These are phyloP conservation scores for Cicer judaicum DNA, from an alignment of 306 rosid species.

Conservation along the genomic window DNA sequence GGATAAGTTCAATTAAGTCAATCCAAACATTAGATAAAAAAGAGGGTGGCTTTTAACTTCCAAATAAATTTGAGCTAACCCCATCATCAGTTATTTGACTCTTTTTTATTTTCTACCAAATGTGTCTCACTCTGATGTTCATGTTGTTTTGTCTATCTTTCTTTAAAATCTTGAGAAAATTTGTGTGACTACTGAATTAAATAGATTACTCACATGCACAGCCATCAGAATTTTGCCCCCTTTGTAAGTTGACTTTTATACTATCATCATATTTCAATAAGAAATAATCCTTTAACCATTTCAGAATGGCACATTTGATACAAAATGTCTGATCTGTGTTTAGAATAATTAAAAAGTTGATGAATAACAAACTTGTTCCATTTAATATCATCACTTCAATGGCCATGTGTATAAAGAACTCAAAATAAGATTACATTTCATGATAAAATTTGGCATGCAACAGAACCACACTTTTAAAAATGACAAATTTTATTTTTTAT, in stretches of 20 bases:
- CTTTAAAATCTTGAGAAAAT: conserved; percentile 7
- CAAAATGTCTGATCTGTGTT: conserved; percentile 1
- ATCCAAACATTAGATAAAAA: no score
- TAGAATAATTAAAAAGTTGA: conserved; percentile 13
- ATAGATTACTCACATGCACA: neutral
- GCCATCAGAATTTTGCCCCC: no score
- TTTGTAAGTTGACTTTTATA: no score
- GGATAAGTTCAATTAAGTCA: no score
- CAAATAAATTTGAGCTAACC: conserved; percentile 15
- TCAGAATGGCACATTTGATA: conserved; percentile 6
- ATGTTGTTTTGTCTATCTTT: conserved; percentile 26
- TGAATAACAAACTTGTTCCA: conserved; percentile 13
- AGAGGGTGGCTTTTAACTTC: conserved; percentile 23
- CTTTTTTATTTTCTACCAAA: conserved; percentile 12
- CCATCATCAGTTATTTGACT: conserved; percentile 29
- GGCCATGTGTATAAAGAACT: no score
- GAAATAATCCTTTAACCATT: no score
- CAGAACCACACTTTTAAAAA: no score
- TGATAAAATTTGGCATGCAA: conserved; percentile 2
- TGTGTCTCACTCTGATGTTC: conserved; percentile 14
- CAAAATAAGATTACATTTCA: neutral
- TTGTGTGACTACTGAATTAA: conserved; percentile 18
- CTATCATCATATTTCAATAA: no score
- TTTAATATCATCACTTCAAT: conserved; percentile 22
- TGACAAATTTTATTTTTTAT: no score